A percentile compares a stretch with the other conserved stretches of the same genome.
phyloP scores from a whole-genome alignment of 495 filamentous ascomycete species.

The Chlorociboria aeruginascens region DNA sequence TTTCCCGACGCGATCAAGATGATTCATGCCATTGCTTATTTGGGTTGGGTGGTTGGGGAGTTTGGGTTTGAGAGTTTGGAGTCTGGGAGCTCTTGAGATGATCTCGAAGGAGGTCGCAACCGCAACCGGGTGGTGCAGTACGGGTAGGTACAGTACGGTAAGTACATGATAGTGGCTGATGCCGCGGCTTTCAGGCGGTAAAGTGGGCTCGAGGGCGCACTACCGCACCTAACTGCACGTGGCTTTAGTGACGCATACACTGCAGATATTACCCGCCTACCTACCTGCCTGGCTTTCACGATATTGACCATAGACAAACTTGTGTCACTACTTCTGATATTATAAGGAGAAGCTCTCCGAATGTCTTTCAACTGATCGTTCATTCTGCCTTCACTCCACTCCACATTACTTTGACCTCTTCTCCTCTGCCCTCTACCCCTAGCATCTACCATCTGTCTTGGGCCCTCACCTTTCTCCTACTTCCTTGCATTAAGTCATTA shows the following conservation, averaged over 20 bases:
- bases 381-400: neutral
- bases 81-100: neutral
- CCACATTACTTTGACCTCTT: neutral
- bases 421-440: neutral
- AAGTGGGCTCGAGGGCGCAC: too few relatives aligned
- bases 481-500: neutral
- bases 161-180: too few relatives aligned
- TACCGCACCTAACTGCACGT: too few relatives aligned
- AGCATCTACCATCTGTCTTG: neutral
- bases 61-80: neutral
- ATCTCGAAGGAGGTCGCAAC: neutral
- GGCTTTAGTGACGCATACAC: too few relatives aligned
- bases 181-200: too few relatives aligned
- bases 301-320: too few relatives aligned
- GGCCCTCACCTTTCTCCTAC: neutral
- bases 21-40: constrained; percentile 4
- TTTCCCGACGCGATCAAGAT: neutral
- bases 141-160: too few relatives aligned
- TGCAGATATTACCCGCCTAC: too few relatives aligned
- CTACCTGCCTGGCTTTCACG: too few relatives aligned
- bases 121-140: neutral
- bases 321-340: too few relatives aligned
- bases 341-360: too few relatives aligned
- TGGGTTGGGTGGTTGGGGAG: neutral
- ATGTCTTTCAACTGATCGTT: neutral